Conservation (phyloP, 2,329 filamentous ascomycete genomes). For the Zymoseptoria passerinii region DNA sequence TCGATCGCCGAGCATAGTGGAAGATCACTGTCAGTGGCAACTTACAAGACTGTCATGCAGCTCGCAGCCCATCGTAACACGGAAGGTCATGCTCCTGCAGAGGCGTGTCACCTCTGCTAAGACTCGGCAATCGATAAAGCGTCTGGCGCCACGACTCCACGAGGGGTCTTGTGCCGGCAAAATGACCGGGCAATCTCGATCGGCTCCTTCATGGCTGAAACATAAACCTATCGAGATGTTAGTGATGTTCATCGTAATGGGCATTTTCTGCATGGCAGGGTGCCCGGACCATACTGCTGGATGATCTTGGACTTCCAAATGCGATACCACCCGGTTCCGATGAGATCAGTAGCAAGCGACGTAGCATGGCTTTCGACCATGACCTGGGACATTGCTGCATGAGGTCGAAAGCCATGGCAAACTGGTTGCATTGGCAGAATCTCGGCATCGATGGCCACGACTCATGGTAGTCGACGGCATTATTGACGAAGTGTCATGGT, state of each 20-base stretch:
- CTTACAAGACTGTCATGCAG: background rate
- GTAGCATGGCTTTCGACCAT: no score
- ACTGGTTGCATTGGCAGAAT: background rate
- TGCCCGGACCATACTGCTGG: background rate
- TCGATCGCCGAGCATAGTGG: background rate
- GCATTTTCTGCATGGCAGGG: background rate
- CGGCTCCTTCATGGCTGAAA: background rate
- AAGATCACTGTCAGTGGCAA: background rate
- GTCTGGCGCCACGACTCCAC: background rate
- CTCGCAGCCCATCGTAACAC: background rate
- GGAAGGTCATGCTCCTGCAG: no score
- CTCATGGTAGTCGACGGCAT: background rate
- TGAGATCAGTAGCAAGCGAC: no score
- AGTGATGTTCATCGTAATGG: no score
- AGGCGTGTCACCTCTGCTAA: background rate
- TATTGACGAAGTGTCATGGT: background rate
- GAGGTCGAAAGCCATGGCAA: no score
- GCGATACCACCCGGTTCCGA: background rate
- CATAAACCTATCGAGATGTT: no score
- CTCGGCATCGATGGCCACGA: background rate
- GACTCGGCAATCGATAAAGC: background rate
- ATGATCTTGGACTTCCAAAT: background rate
- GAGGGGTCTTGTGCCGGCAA: background rate
- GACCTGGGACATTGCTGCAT: no score
- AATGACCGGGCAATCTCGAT: background rate